Evolutionary conservation across 441 rosid genomes (phyloP).

Genomic region (Croton setiger): DNA sequence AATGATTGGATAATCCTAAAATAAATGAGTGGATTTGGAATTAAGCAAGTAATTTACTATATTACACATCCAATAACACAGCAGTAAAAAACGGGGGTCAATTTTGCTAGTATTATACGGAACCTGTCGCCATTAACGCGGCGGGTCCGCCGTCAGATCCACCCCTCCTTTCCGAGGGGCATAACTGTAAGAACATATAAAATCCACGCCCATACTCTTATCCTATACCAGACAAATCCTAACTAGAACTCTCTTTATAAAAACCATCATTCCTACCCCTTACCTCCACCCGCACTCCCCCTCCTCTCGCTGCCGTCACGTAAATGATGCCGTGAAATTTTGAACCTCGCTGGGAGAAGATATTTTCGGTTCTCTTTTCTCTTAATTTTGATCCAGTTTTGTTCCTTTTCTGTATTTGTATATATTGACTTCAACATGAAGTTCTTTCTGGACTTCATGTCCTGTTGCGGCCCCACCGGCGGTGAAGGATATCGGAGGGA

Average conservation of each 20-base stretch:
- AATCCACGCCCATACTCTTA: neutral
- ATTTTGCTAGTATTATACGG: neutral
- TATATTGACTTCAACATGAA: neutral
- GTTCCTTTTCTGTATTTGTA: neutral
- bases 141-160: neutral
- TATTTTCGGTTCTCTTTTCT: neutral
- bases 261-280: neutral
- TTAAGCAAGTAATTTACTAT: too few species aligned
- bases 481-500: conserved; percentile 9
- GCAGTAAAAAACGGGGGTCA: neutral
- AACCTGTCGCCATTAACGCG: neutral
- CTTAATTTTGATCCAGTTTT: neutral
- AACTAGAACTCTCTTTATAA: neutral
- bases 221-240: neutral
- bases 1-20: too few species aligned
- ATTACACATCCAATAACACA: neutral
- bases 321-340: neutral
- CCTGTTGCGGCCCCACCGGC: conserved; percentile 33
- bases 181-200: neutral
- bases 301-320: neutral
- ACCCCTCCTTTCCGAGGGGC: neutral
- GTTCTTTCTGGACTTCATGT: conserved; percentile 27
- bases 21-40: too few species aligned
- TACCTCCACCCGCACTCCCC: too few species aligned
- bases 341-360: neutral